These are phyloP conservation scores for Penicillium occitanis DNA, from an alignment of 2,329 filamentous ascomycete species.

Conservation along the genomic window DNA sequence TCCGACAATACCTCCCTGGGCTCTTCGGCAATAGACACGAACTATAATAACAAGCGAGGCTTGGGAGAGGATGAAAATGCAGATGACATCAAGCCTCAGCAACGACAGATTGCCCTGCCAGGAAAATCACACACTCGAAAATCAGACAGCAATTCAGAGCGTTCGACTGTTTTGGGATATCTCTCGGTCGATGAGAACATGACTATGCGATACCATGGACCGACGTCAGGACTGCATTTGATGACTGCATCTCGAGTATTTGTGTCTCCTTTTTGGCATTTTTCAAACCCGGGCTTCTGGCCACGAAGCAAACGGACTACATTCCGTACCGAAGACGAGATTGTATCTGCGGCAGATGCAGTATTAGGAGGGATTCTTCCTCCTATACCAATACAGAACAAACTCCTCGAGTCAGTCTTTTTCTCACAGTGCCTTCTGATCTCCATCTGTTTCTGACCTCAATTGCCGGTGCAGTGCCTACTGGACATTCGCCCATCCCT, in stretches of 20 bases:
- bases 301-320: conserved; percentile 19
- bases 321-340: conserved; percentile 21
- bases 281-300: conserved; percentile 21
- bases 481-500: conserved; percentile 20
- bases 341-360: conserved; percentile 20
- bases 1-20: conserved; percentile 1
- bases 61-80: neutral
- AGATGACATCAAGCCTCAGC: neutral
- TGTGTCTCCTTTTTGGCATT: conserved; percentile 22
- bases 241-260: conserved; percentile 21
- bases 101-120: neutral
- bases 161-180: conserved; percentile 20
- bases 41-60: neutral
- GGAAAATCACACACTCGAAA: neutral
- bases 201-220: conserved; percentile 23
- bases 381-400: conserved; percentile 18
- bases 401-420: conserved; percentile 18
- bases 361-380: conserved; percentile 21
- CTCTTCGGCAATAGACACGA: neutral
- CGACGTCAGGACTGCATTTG: conserved; percentile 19
- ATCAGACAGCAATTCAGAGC: conserved; percentile 14
- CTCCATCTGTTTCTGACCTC: neutral
- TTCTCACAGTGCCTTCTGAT: neutral
- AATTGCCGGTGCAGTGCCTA: conserved; percentile 10
- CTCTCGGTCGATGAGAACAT: conserved; percentile 22